A percentile compares a stretch with the other conserved stretches of the same genome.
These are phyloP conservation scores for Talaromyces sp. DNA, from an alignment of 2,329 filamentous ascomycete species.

Conservation along the genomic window DNA sequence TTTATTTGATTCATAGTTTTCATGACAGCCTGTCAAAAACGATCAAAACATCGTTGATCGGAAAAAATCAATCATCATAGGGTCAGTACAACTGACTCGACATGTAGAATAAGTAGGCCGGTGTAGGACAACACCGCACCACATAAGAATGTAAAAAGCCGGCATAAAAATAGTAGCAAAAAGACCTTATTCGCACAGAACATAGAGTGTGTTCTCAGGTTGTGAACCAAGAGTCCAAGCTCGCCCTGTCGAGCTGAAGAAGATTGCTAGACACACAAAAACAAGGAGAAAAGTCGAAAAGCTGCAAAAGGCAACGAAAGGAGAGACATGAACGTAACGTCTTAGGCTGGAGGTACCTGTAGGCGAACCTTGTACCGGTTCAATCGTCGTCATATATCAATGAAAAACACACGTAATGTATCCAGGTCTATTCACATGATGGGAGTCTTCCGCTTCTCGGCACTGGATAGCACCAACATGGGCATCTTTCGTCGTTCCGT, in stretches of 20 bases:
- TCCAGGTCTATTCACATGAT: conserved; percentile 35
- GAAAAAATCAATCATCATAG: not conserved
- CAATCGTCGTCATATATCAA: not conserved
- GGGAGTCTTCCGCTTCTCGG: conserved; percentile 81
- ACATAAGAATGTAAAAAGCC: conserved; percentile 7
- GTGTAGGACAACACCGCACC: conserved; percentile 6
- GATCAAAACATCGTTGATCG: conserved; percentile 5
- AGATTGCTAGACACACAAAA: not conserved
- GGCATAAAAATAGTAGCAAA: conserved; percentile 2
- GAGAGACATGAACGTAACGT: conserved; percentile 14
- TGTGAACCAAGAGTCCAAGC: not conserved
- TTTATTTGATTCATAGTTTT: conserved; percentile 11
- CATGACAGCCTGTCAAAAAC: conserved; percentile 13
- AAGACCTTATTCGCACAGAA: conserved; percentile 7
- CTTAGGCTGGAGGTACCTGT: not conserved
- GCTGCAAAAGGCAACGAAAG: not conserved
- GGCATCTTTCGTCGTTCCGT: conserved; percentile 70
- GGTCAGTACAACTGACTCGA: conserved; percentile 11
- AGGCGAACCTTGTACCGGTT: conserved; percentile 7
- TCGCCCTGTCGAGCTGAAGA: not conserved
- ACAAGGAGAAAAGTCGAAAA: not conserved
- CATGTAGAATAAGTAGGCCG: not conserved
- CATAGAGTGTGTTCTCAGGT: not conserved
- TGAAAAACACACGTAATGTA: not conserved
- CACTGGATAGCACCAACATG: conserved; percentile 79